Conservation (phyloP, 1,284 basidiomycete genomes). For the Moesziomyces globuligerus region DNA sequence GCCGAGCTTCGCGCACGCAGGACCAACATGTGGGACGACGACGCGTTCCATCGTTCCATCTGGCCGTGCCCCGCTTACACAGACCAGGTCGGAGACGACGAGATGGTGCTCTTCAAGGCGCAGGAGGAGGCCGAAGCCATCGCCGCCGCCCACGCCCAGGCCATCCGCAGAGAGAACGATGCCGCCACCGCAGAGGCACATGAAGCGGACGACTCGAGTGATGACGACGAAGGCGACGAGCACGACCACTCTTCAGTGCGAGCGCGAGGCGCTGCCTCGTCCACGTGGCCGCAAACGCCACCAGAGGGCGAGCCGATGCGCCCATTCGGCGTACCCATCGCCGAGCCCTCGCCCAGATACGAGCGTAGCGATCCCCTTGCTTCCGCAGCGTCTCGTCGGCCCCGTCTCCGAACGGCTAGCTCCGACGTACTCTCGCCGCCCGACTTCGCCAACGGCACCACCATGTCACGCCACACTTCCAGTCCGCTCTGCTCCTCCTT, state of each 20-base stretch:
- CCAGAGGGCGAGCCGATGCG: neutral
- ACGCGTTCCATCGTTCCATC: slow-evolving; percentile 7
- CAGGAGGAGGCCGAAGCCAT: slow-evolving; percentile 30
- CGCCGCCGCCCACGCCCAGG: slow-evolving; percentile 10
- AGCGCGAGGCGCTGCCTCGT: neutral
- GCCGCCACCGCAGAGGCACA: neutral
- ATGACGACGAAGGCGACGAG: slow-evolving; percentile 1
- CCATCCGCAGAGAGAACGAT: slow-evolving; percentile 1
- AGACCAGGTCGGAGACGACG: slow-evolving; percentile 38
- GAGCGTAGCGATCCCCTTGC: slow-evolving; percentile 17
- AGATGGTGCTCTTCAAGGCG: slow-evolving; percentile 51
- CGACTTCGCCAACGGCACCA: slow-evolving; percentile 11
- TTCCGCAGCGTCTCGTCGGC: neutral
- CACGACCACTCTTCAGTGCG: neutral
- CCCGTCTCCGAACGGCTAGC: slow-evolving; percentile 10
- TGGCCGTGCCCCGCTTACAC: slow-evolving; percentile 41
- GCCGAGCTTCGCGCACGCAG: slow-evolving; percentile 12
- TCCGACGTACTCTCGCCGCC: slow-evolving; percentile 3
- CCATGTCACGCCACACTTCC: slow-evolving; percentile 25
- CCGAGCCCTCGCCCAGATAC: slow-evolving; percentile 27
- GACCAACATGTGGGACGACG: slow-evolving; percentile 11
- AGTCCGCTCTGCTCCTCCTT: slow-evolving; percentile 19
- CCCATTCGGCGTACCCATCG: neutral
- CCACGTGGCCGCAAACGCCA: neutral
- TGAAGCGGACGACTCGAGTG: slow-evolving; percentile 7